Percentiles rank a stretch among this genome's conserved stretches.
Conservation (phyloP, 2,329 filamentous ascomycete genomes). For the Alternaria dauci region DNA sequence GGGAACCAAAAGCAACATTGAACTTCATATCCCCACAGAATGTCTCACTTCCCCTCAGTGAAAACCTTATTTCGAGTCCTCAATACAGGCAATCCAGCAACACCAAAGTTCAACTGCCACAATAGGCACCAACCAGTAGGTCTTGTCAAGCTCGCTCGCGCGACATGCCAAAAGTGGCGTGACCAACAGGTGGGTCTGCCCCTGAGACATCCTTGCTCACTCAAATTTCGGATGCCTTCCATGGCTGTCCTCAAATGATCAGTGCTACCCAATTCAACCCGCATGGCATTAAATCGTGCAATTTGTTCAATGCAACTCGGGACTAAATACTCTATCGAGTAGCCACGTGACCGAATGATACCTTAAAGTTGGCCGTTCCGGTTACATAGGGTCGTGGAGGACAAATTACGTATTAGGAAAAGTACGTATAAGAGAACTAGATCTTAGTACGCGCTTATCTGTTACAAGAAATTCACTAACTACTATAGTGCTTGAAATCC, state of each 20-base stretch:
- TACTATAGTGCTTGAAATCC: background rate
- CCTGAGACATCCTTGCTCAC: background rate
- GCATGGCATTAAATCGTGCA: background rate
- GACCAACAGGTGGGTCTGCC: background rate
- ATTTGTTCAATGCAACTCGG: background rate
- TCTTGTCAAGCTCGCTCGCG: background rate
- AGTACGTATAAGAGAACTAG: background rate
- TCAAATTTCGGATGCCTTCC: background rate
- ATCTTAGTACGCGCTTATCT: background rate
- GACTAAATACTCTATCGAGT: background rate
- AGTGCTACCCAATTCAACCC: background rate
- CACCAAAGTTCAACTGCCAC: background rate
- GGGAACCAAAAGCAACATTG: background rate
- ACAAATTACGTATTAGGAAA: background rate
- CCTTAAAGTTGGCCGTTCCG: background rate
- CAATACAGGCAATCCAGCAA: background rate
- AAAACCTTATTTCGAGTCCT: background rate
- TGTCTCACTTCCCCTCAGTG: background rate
- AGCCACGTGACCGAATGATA: background rate
- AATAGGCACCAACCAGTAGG: background rate
- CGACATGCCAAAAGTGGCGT: background rate
- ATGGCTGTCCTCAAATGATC: background rate
- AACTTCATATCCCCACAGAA: background rate
- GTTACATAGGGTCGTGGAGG: background rate
- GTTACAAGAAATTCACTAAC: background rate